Evolutionary conservation across 768 basidiomycete genomes (phyloP).

Genomic region (Xerocomus spinulosus): DNA sequence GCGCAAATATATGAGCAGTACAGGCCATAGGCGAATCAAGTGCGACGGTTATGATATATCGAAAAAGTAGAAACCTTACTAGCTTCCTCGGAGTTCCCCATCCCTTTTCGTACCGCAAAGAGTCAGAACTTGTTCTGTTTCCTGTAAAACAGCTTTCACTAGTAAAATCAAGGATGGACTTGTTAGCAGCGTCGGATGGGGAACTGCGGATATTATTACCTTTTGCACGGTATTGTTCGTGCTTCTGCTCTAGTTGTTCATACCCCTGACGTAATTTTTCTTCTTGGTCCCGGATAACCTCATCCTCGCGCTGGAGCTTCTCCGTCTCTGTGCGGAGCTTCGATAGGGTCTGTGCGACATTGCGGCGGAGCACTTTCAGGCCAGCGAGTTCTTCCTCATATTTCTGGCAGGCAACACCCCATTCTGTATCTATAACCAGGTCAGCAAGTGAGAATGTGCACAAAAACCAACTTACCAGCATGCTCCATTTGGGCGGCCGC

Average conservation of each 20-base stretch:
- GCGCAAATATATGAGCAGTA: not conserved
- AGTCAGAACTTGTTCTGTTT: conserved; percentile 41
- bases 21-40: not conserved
- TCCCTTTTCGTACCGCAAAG: conserved; percentile 45
- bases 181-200: conserved; percentile 3
- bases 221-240: conserved; percentile 38
- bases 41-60: no score
- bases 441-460: not conserved
- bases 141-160: conserved; percentile 42
- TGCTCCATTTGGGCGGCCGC: conserved; percentile 39
- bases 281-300: conserved; percentile 39
- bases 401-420: conserved; percentile 50
- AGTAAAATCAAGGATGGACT: not conserved
- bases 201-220: conserved; percentile 24
- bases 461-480: conserved; percentile 28
- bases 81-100: conserved; percentile 13
- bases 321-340: conserved; percentile 38
- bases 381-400: conserved; percentile 62
- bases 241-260: conserved; percentile 39
- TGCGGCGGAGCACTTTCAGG: conserved; percentile 51
- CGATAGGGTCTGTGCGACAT: conserved; percentile 42
- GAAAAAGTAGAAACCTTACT: not conserved
- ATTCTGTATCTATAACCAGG: conserved; percentile 46
- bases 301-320: conserved; percentile 38
- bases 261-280: conserved; percentile 35